Base-by-base conservation (phyloP, 2,329 filamentous ascomycete species). In the Harringtonia aguacate region DNA sequence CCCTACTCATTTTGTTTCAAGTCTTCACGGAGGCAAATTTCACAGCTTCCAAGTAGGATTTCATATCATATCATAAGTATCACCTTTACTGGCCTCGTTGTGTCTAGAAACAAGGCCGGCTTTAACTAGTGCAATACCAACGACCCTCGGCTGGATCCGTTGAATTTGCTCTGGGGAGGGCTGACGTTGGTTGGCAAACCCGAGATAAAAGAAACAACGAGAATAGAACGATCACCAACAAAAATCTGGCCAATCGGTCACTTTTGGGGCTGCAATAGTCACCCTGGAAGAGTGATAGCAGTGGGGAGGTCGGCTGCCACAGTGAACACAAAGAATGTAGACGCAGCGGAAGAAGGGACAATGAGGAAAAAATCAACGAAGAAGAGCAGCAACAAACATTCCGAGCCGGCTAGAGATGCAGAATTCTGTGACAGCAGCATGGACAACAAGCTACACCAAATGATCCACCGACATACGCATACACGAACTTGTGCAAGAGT, bases 81-180 rank as follows among this genome's bases (percentile, higher is more conserved):
- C 18, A 37, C 22, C 6, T 27, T 27, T 27, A 27, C 30, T 28
- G 4, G 4, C 10, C 10, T 21, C 14, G 13, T 3, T 24, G 41
- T 45, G 44, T 14, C 39, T 2, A n/a, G 5, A 8, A 37, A 28
- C 4, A 45, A 45, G 15, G 27, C 41, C 22, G 34, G 21, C 34
- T n/a, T 45, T 10, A 35, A 18, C 27, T 15, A 34, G 20, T 41
- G 27, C 44, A 27, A 38, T 17, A n/a, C 31, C 8, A 36, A 30
- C 4, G 40, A 40, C 10, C 21, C 40, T 4, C 17, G 36, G 3
- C 28, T 46, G 17, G 14, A 21, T 20, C 45, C 45, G 10, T 21
- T 46, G 7, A 46, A 43, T 20, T 8, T 46, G 4, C 31, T 43
- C 36, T 46, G 45, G 45, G 45, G 45, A 15, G 36, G 45, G 4